Conservation (phyloP, 441 rosid species). For the Populus hybrid region DNA sequence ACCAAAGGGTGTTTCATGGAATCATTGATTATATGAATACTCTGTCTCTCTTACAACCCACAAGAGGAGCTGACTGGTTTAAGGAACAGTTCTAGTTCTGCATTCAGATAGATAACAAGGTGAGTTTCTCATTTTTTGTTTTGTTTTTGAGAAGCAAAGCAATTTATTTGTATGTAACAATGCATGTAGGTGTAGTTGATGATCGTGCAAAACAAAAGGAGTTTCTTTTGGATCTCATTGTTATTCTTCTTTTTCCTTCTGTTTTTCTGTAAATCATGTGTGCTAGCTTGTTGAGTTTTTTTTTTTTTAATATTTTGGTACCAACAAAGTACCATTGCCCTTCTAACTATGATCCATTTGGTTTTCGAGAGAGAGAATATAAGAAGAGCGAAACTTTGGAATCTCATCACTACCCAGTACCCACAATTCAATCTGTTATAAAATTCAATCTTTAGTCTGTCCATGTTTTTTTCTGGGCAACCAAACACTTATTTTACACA, state of each 20-base stretch:
- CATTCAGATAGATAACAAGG: neutral
- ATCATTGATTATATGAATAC: neutral
- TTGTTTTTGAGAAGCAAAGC: neutral
- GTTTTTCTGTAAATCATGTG: conserved; percentile 9
- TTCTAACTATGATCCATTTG: neutral
- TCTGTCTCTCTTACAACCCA: neutral
- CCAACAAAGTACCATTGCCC: no score
- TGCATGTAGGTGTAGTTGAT: neutral
- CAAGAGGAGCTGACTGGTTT: neutral
- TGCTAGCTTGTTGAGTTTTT: neutral
- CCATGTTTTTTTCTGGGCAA: conserved; percentile 1
- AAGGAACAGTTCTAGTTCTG: neutral
- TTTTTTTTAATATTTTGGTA: no score
- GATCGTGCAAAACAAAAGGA: neutral
- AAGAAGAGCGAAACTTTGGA: neutral
- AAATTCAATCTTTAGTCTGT: neutral
- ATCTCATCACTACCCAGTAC: neutral
- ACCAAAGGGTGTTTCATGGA: neutral
- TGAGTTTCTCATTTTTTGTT: neutral
- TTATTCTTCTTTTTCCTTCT: conserved; percentile 9
- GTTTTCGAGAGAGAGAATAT: neutral
- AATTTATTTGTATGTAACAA: neutral
- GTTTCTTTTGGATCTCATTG: neutral
- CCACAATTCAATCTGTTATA: neutral
- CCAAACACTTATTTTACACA: neutral